Conservation (phyloP, 352 stramenopile genomes). For the Pythium scleroteichum region DNA sequence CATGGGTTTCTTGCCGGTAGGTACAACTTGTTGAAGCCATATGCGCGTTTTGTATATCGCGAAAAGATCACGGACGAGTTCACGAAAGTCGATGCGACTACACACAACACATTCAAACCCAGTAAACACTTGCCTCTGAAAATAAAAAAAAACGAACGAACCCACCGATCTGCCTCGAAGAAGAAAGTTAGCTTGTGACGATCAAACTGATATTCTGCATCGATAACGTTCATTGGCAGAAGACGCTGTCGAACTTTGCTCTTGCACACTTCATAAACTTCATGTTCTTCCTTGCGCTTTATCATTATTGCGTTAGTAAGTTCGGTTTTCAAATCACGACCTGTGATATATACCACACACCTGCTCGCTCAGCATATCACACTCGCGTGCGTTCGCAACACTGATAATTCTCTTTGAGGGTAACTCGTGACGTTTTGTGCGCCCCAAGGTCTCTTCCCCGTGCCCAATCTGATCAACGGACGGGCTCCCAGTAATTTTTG, state of each 20-base stretch:
- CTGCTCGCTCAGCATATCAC: constrained; percentile 88
- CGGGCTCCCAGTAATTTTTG: constrained; percentile 54
- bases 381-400: constrained; percentile 91
- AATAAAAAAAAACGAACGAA: neutral
- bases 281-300: constrained; percentile 93
- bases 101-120: neutral
- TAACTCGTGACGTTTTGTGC: constrained; percentile 67
- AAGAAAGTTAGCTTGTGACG: constrained; percentile 99
- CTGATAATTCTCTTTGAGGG: constrained; percentile 93
- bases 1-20: constrained; percentile 65
- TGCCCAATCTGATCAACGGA: constrained; percentile 33
- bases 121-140: neutral
- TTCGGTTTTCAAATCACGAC: too few species aligned
- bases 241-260: constrained; percentile 94
- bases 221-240: constrained; percentile 97
- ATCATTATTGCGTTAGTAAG: neutral
- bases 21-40: constrained; percentile 96
- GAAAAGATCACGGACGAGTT: constrained; percentile 97
- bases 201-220: constrained; percentile 99
- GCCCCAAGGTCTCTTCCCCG: constrained; percentile 44
- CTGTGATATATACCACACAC: constrained; percentile 7
- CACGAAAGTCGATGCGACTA: constrained; percentile 96
- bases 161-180: constrained; percentile 94
- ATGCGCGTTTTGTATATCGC: constrained; percentile 99
- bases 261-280: constrained; percentile 96